These are phyloP conservation scores for Micractinium sp. DNA, from an alignment of 139 green algal genomes.

Conservation along the genomic window DNA sequence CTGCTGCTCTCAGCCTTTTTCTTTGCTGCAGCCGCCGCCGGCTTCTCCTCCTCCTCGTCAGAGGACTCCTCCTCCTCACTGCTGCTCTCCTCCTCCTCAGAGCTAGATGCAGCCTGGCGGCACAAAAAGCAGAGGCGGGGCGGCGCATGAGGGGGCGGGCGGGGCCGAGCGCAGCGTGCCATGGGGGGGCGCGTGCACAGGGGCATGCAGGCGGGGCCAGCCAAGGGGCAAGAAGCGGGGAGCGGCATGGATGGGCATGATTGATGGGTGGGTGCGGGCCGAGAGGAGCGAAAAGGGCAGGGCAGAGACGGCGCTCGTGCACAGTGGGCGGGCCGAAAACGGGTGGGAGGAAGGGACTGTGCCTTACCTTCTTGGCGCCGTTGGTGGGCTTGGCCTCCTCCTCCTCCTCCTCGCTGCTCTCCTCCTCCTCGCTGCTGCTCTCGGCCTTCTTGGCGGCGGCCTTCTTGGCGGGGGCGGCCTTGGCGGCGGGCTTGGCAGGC, in stretches of 20 bases:
- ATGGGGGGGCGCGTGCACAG: no score
- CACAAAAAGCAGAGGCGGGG: neutral
- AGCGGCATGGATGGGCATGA: neutral
- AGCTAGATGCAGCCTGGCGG: constrained; percentile 16
- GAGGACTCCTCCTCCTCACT: constrained; percentile 12
- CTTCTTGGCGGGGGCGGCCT: neutral
- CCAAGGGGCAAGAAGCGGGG: neutral
- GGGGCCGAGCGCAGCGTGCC: no score
- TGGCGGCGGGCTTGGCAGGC: no score
- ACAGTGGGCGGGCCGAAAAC: neutral
- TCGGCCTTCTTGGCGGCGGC: neutral
- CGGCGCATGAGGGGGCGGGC: neutral
- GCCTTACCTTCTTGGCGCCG: neutral
- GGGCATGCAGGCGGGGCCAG: neutral
- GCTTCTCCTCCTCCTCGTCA: constrained; percentile 23
- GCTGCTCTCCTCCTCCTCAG: constrained; percentile 26
- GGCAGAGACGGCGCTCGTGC: neutral
- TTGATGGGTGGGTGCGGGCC: neutral
- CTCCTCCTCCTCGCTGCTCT: constrained; percentile 29
- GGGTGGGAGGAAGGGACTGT: neutral
- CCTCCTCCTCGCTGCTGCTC: constrained; percentile 47
- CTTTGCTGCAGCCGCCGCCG: neutral
- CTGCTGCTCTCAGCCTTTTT: neutral
- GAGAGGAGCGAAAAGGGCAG: neutral
- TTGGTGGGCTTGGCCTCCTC: constrained; percentile 37